Conservation (phyloP, 805 yeast genomes). For the Kodamaea kaohsiungensis region DNA sequence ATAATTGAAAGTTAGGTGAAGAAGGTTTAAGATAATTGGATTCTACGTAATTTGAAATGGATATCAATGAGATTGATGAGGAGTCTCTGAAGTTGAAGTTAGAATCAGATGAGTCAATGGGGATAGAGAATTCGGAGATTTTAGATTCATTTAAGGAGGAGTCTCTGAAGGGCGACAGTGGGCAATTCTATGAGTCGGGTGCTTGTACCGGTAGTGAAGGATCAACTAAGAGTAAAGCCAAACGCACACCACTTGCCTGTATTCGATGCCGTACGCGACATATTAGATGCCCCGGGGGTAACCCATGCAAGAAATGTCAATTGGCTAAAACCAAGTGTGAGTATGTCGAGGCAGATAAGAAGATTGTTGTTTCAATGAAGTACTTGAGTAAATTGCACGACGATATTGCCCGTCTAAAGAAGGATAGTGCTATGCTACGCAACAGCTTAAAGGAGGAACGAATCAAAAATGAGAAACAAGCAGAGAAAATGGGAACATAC, state of each 20-base stretch:
- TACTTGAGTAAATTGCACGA: slow-evolving; percentile 68
- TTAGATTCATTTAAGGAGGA: background rate
- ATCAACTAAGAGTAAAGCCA: slow-evolving; percentile 16
- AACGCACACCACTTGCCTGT: slow-evolving; percentile 49
- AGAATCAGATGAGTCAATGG: background rate
- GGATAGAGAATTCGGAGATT: background rate
- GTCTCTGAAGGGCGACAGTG: background rate
- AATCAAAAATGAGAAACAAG: slow-evolving; percentile 1
- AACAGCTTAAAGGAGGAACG: slow-evolving; percentile 38
- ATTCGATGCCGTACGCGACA: slow-evolving; percentile 70
- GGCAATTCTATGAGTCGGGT: background rate
- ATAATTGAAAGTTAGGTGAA: background rate
- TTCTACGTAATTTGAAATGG: background rate
- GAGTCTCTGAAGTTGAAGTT: background rate
- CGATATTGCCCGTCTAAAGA: slow-evolving; percentile 63
- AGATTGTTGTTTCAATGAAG: slow-evolving; percentile 71
- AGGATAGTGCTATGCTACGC: slow-evolving; percentile 61
- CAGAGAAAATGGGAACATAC: background rate
- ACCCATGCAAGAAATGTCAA: slow-evolving; percentile 67
- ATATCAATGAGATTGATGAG: background rate
- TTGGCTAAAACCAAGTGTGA: slow-evolving; percentile 61
- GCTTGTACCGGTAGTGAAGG: background rate
- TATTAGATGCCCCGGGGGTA: slow-evolving; percentile 76
- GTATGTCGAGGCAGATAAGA: slow-evolving; percentile 69
- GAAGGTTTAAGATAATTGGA: background rate